A percentile compares a stretch with the other conserved stretches of the same genome.
Conservation (phyloP, 306 rosid genomes). For the Myrica gale region DNA sequence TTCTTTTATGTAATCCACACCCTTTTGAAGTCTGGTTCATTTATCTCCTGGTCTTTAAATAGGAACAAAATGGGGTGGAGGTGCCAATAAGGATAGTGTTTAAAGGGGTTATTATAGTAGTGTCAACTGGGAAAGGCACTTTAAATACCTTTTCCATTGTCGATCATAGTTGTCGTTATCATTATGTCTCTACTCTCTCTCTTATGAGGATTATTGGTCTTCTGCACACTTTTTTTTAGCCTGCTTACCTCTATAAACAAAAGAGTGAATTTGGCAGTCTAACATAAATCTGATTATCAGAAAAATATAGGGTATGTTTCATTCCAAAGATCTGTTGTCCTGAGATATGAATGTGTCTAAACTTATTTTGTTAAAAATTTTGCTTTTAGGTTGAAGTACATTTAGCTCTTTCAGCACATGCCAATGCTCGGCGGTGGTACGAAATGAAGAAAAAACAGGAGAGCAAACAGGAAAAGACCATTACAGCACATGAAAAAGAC, state of each 20-base stretch:
- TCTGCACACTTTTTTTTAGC: too few species aligned
- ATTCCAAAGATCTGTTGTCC: too few species aligned
- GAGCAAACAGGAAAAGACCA: conserved; percentile 89
- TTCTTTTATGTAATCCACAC: neutral
- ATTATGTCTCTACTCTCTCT: neutral
- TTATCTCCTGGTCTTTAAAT: neutral
- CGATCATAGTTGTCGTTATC: neutral
- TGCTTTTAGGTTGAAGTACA: conserved; percentile 78
- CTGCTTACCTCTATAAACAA: too few species aligned
- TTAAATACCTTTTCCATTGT: neutral
- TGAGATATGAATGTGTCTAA: neutral
- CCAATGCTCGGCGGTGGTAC: conserved; percentile 96
- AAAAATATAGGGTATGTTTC: too few species aligned
- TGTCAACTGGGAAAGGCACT: neutral
- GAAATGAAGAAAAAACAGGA: conserved; percentile 93
- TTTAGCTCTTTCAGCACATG: conserved; percentile 90
- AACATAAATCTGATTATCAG: too few species aligned
- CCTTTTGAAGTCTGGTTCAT: neutral
- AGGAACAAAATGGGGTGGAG: neutral
- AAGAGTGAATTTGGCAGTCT: too few species aligned
- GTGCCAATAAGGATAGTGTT: neutral
- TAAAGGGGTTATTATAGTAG: neutral
- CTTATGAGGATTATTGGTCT: neutral
- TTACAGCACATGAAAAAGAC: conserved; percentile 94
- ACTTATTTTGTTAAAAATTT: conserved; percentile 19